phyloP scores from a whole-genome alignment of 2,329 filamentous ascomycete genomes.

The Xylariaceae sp. region DNA sequence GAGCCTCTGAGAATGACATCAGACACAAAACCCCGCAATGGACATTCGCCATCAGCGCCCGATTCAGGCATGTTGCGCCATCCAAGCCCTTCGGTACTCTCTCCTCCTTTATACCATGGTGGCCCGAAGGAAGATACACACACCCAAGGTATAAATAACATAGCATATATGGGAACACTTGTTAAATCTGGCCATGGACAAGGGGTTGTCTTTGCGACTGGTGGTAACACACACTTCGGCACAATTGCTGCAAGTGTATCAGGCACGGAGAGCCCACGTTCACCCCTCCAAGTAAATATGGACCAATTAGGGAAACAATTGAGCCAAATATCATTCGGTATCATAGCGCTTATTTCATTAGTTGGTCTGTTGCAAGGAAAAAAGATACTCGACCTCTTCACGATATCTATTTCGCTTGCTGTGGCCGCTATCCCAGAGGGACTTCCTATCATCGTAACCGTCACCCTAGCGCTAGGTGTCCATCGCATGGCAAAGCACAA shows the following conservation, averaged over 20 bases:
- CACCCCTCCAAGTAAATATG: constrained; percentile 94
- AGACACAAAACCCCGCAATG: constrained; percentile 55
- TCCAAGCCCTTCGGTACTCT: constrained; percentile 50
- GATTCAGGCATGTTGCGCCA: constrained; percentile 44
- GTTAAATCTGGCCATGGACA: constrained; percentile 95
- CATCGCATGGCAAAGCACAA: constrained; percentile 95
- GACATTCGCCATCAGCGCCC: constrained; percentile 34
- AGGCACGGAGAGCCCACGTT: constrained; percentile 93
- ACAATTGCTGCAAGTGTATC: constrained; percentile 94
- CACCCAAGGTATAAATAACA: constrained; percentile 80
- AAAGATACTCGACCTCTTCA: constrained; percentile 90
- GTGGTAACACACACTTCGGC: constrained; percentile 91
- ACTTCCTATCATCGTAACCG: constrained; percentile 96
- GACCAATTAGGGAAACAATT: constrained; percentile 95
- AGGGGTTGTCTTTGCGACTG: constrained; percentile 96
- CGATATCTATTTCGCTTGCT: constrained; percentile 93
- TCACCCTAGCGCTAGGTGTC: constrained; percentile 92
- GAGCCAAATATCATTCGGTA: constrained; percentile 93
- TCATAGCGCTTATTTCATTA: constrained; percentile 91
- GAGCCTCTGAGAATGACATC: constrained; percentile 84
- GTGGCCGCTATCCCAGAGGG: constrained; percentile 97
- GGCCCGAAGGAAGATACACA: constrained; percentile 69
- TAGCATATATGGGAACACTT: constrained; percentile 97
- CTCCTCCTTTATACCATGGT: constrained; percentile 61
- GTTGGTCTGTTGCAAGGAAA: constrained; percentile 91